Conservation (phyloP, 177 flowering plant genomes). For the Telopea speciosissima region DNA sequence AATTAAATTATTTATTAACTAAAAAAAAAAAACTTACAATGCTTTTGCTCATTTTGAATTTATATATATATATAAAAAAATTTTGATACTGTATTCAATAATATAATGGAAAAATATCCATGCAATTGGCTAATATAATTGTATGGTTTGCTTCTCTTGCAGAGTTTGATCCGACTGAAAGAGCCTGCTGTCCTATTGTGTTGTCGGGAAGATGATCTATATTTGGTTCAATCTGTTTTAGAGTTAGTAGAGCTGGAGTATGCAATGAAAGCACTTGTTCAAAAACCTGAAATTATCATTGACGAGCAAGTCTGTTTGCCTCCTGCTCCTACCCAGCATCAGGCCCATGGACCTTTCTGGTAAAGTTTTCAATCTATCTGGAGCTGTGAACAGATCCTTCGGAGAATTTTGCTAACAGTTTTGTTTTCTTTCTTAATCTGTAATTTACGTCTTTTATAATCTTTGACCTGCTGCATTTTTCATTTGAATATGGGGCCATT, state of each 20-base stretch:
- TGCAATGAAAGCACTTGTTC: conserved; percentile 59
- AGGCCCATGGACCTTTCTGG: conserved; percentile 68
- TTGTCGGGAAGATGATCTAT: conserved; percentile 63
- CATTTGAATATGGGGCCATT: too few relatives aligned
- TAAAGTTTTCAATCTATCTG: conserved; percentile 17
- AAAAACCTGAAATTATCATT: conserved; percentile 65
- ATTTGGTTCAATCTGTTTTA: conserved; percentile 57
- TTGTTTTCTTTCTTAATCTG: too few relatives aligned
- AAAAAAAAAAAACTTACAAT: too few relatives aligned
- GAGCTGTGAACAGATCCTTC: neutral
- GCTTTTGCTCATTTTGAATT: too few relatives aligned
- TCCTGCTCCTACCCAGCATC: conserved; percentile 60
- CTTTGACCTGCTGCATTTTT: neutral
- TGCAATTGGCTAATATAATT: neutral
- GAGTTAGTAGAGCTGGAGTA: conserved; percentile 61
- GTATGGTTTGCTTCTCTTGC: neutral
- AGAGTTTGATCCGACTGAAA: conserved; percentile 82
- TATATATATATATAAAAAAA: too few relatives aligned
- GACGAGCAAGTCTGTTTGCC: conserved; percentile 58
- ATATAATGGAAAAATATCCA: neutral
- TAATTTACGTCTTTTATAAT: too few relatives aligned
- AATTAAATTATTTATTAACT: too few relatives aligned
- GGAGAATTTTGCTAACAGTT: neutral
- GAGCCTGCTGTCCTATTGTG: conserved; percentile 84
- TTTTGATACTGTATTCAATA: neutral